A percentile compares a stretch with the other conserved stretches of the same genome.
Evolutionary conservation across 179 eudicot genomes (phyloP).

Genomic region (Actinidia polygama): DNA sequence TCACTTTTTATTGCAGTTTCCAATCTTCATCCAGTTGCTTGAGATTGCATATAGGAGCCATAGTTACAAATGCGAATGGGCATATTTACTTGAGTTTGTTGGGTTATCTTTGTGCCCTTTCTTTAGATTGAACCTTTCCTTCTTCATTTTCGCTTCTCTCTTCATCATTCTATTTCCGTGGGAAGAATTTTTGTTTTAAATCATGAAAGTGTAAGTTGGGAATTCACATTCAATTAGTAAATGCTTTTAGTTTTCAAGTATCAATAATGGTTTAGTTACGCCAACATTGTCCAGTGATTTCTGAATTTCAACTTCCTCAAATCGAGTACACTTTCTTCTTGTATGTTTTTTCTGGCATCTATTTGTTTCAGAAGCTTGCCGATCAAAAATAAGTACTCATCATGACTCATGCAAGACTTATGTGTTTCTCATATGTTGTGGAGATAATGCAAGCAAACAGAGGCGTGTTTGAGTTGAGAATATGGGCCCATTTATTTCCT

Average conservation of each 20-base stretch:
- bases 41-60: not conserved
- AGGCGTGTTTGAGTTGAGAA: no score
- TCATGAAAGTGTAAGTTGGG: not conserved
- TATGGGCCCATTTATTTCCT: no score
- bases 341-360: not conserved
- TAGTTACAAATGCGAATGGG: not conserved
- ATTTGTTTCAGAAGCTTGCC: not conserved
- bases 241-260: no score
- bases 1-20: not conserved
- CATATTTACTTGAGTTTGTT: not conserved
- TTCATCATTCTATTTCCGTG: not conserved
- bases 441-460: not conserved
- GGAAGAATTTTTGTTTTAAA: not conserved
- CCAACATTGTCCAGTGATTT: not conserved
- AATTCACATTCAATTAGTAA: not conserved
- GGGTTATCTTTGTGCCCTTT: not conserved
- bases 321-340: no score
- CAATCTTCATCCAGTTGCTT: not conserved
- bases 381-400: not conserved
- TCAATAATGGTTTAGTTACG: not conserved
- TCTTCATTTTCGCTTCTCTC: not conserved
- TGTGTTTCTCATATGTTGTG: not conserved
- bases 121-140: not conserved
- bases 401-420: not conserved
- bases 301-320: slow-evolving; percentile 6